Evolutionary conservation across 495 filamentous ascomycete species (phyloP), one percentile per base, ranked within the genome.

Genomic region (Bombardia bombarda): DNA sequence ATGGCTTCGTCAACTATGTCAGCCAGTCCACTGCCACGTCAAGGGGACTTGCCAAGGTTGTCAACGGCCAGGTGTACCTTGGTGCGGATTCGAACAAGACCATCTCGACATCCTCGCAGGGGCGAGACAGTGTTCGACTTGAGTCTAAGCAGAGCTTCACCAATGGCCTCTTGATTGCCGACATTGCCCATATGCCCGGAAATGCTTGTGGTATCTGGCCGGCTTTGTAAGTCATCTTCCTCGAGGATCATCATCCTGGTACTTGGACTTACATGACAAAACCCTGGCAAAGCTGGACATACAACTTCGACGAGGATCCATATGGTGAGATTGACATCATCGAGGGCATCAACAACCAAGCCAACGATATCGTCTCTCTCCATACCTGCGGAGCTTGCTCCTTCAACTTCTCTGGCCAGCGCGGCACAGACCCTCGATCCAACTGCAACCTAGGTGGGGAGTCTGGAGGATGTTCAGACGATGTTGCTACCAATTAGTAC

Each of bases 311-410:
- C 31, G 49, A 58, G 2, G 42, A 61, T 0, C 56, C 62, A 3
- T 73, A 78, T 41, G 86, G 86, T 6, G 86, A 93, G 59, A 80
- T 89, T 32, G 84, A 90, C 65, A 87, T 90, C 51, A 83, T 90
- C 49, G 84, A 93, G 57, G 82, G 83, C 18, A 79, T 86, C 40
- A 84, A 35, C 23, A 14, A 45, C 12, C 38, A 45, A 30, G n/a
- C 38, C 18, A 57, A 67, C 36, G 81, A 88, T 51, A 50, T 66
- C 32, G 77, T 87, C 42, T 75, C 82, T 3, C 66, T 89, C 39
- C 86, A 90, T 53, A 87, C 83, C 0, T 61, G 61, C 14, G 69
- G 69, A 13, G 65, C 69, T 10, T 87, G 83, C 59, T 64, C 55
- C 23, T 63, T 85, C 42, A 33, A 23, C 37, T 57, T 59, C 14